Base-by-base conservation (phyloP, 179 eudicot genomes). In the Carnegiea gigantea region DNA sequence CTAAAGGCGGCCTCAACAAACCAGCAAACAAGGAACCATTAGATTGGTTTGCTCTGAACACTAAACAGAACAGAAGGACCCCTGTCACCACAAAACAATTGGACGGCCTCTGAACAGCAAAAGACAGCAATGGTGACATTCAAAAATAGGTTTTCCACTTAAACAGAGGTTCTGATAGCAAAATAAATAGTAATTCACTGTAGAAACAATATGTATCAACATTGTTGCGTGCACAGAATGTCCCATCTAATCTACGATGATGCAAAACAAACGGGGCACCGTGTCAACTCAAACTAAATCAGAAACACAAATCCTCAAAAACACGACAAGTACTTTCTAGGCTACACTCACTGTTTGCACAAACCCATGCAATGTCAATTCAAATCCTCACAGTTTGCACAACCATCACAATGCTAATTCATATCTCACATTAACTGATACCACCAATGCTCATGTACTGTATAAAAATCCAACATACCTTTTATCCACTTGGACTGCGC, bases 221-320 rank as follows among this genome's bases (percentile, higher is more conserved):
- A 23, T 33, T 68, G 36, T 13, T 65, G 30, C 79, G 53, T 59
- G 20, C 40, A 79, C 73, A 70, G 54, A 30, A 13, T 77, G 68
- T 46, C 80, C 43, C 64, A 76, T 62, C 81, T 85, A 85, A 62
- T 38, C 53, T 82, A 76, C 23, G 9, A 57, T 70, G 78, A 70
- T 17, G 77, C 60, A 18, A 46, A 1, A 33, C 3, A 33, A 33
- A 33, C 3, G 3, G 2, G 36, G 36, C 36, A 33, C 36, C 3
- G 2, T 33, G 36, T 33, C 36, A 33, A 33, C 36, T 33, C 36
- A 33, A 33, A 33, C 36, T 1, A 33, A 33, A 33, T 33, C 3
- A 33, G 36, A 33, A 33, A 33, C 3, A 3, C 36, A 33, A 33
- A 33, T 33, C 2, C 3, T 33, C 2, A 33, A 33, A 33, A 33